phyloP scores from a whole-genome alignment of 2,329 filamentous ascomycete genomes.

The Escovopsis sp. region DNA sequence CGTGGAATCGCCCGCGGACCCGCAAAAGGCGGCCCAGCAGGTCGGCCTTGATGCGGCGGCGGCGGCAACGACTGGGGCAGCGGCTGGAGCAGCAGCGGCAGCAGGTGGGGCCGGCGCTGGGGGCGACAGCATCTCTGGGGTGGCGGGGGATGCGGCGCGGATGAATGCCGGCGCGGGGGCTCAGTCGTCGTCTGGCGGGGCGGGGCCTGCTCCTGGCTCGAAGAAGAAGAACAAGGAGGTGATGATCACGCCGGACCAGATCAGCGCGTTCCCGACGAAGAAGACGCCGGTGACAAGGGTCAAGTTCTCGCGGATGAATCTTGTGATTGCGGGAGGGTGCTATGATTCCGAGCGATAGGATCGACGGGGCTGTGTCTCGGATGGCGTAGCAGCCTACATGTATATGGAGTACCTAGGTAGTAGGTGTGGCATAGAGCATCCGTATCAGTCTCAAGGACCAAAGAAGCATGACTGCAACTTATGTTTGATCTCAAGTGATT shows the following conservation, averaged over 20 bases:
- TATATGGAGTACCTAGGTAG: too few species aligned
- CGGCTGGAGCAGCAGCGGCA: too few species aligned
- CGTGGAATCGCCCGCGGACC: conserved; percentile 55
- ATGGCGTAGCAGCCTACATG: too few species aligned
- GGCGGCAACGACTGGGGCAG: too few species aligned
- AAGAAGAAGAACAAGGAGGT: conserved; percentile 84
- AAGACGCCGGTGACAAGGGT: conserved; percentile 91
- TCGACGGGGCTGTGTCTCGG: too few species aligned
- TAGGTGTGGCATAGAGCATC: too few species aligned
- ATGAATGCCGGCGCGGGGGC: conserved; percentile 12
- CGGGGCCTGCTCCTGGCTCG: conserved; percentile 15
- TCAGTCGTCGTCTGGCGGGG: conserved; percentile 13
- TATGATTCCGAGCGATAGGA: conserved; percentile 38
- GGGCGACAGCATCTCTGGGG: conserved; percentile 23
- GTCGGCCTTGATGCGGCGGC: conserved; percentile 26
- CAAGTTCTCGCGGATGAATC: conserved; percentile 86
- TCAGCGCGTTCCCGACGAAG: conserved; percentile 89
- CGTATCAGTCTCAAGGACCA: too few species aligned
- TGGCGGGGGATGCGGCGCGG: conserved; percentile 14
- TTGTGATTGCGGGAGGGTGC: conserved; percentile 72
- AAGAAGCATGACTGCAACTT: too few species aligned
- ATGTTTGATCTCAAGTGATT: too few species aligned
- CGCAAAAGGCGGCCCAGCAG: conserved; percentile 39
- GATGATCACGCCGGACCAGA: conserved; percentile 81
- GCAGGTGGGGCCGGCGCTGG: conserved; percentile 12